A percentile compares a stretch with the other conserved stretches of the same genome.
These are phyloP conservation scores for Priceomyces fermenticarens DNA, from an alignment of 805 yeast genomes.

Conservation along the genomic window DNA sequence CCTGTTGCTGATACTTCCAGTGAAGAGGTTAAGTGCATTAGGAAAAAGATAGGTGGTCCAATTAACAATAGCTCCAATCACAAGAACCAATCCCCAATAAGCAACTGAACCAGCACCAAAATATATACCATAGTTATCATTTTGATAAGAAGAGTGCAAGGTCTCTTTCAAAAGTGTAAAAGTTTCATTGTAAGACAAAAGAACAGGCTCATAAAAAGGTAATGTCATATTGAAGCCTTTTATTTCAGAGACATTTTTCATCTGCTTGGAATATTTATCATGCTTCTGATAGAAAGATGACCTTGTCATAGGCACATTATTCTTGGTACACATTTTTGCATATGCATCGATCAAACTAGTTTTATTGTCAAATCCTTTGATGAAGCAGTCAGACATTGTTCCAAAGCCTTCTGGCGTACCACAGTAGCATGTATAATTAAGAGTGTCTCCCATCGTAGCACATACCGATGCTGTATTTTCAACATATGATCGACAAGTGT, in stretches of 20 bases:
- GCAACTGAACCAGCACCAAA: slow-evolving; percentile 41
- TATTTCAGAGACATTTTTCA: slow-evolving; percentile 1
- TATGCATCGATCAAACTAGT: slow-evolving; percentile 12
- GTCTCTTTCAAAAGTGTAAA: slow-evolving; percentile 84
- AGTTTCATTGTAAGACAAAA: not conserved
- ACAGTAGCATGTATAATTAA: slow-evolving; percentile 13
- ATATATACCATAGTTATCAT: slow-evolving; percentile 21
- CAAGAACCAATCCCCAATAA: slow-evolving; percentile 46
- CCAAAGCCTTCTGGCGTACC: slow-evolving; percentile 15
- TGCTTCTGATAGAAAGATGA: slow-evolving; percentile 1
- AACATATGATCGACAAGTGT: slow-evolving; percentile 13
- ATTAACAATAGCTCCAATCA: slow-evolving; percentile 40
- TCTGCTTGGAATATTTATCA: not conserved
- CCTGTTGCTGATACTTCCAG: slow-evolving; percentile 23
- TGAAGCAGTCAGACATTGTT: slow-evolving; percentile 18
- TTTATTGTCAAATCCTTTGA: slow-evolving; percentile 18
- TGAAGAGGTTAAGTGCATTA: slow-evolving; percentile 20
- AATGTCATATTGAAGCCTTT: not conserved
- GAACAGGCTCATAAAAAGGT: slow-evolving; percentile 1
- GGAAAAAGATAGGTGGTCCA: slow-evolving; percentile 43
- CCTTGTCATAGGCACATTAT: not conserved
- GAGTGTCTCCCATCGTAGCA: not conserved
- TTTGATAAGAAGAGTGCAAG: slow-evolving; percentile 59
- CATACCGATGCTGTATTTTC: slow-evolving; percentile 13
- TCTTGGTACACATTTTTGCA: slow-evolving; percentile 8